Conservation (phyloP, 176 grass and related monocot genomes). For the Carex scoparia region DNA sequence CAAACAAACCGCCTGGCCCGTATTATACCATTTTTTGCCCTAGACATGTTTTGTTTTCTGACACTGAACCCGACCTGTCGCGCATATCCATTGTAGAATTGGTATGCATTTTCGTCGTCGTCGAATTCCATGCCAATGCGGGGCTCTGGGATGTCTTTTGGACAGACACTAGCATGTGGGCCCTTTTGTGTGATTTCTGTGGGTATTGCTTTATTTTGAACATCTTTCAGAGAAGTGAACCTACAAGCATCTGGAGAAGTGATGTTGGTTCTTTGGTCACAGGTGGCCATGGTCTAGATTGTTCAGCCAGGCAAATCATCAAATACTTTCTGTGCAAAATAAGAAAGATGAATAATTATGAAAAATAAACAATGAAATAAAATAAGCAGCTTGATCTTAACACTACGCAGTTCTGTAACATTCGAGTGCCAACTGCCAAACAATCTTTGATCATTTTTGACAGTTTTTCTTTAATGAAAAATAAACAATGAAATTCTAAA, state of each 20-base stretch:
- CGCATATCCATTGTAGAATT: constrained; percentile 39
- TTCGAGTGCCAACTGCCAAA: not conserved
- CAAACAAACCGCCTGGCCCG: constrained; percentile 33
- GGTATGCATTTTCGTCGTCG: constrained; percentile 36
- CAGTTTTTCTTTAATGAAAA: not conserved
- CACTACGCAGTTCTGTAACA: not conserved
- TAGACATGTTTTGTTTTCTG: constrained; percentile 31
- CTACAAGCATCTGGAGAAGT: not conserved
- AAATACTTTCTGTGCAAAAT: not conserved
- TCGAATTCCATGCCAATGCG: constrained; percentile 34
- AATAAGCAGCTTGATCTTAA: not conserved
- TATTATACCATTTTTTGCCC: constrained; percentile 30
- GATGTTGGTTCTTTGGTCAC: not conserved
- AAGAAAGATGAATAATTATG: not conserved
- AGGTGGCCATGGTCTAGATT: not conserved
- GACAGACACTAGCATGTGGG: not conserved
- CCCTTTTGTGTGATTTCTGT: not conserved
- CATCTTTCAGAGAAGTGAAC: not conserved
- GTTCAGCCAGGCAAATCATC: constrained; percentile 10
- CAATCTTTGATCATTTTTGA: not conserved
- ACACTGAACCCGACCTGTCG: constrained; percentile 36
- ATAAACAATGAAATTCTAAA: not conserved
- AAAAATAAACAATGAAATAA: not conserved
- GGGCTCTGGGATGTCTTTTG: constrained; percentile 28
- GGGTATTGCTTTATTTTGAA: constrained; percentile 9